Evolutionary conservation across 768 basidiomycete species (phyloP).

Genomic region (Chiua virens): DNA sequence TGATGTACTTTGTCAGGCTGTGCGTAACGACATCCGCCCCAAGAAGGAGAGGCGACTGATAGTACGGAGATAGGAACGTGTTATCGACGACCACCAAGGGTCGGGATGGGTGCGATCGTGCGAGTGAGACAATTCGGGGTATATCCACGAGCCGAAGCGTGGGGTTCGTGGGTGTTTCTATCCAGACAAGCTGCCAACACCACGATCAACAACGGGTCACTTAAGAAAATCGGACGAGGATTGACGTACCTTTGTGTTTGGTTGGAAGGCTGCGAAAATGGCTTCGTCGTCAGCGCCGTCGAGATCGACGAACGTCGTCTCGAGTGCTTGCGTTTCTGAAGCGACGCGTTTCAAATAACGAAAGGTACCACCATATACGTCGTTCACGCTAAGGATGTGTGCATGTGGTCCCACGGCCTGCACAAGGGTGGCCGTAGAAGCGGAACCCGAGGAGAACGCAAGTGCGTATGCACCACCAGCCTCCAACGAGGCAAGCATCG

Average conservation of each 20-base stretch:
- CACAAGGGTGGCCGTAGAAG: conserved; percentile 81
- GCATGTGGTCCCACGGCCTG: conserved; percentile 72
- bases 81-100: conserved; percentile 91
- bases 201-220: neutral
- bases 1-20: conserved; percentile 86
- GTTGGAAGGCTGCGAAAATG: conserved; percentile 61
- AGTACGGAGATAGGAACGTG: conserved; percentile 93
- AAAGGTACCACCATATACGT: conserved; percentile 93
- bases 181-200: conserved; percentile 75
- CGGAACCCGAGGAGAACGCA: conserved; percentile 83
- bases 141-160: conserved; percentile 87
- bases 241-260: conserved; percentile 77
- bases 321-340: conserved; percentile 57
- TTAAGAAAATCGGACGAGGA: neutral
- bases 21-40: conserved; percentile 88
- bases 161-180: conserved; percentile 95
- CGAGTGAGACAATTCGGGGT: conserved; percentile 62
- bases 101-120: conserved; percentile 55
- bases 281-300: conserved; percentile 66
- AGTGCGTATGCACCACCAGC: conserved; percentile 68
- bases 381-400: conserved; percentile 86
- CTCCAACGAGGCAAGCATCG: conserved; percentile 77
- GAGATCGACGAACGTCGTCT: conserved; percentile 80
- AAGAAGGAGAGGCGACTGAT: conserved; percentile 79
- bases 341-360: conserved; percentile 77